Conservation (phyloP, 1,139 yeast genomes). For the Saccharomyces hybrid region DNA sequence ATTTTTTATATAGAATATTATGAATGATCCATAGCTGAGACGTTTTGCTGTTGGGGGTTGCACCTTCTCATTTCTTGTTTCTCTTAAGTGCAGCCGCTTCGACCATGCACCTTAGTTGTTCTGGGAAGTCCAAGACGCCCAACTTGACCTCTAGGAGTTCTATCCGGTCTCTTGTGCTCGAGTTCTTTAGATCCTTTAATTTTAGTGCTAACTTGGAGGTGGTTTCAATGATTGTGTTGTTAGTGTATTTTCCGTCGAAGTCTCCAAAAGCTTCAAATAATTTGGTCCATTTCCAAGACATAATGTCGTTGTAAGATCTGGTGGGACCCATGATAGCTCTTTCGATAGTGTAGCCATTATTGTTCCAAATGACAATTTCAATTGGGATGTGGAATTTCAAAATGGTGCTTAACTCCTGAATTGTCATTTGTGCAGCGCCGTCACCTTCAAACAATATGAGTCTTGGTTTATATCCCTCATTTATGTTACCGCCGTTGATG, state of each 20-base stretch:
- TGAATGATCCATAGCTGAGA: neutral
- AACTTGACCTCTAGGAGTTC: conserved; percentile 62
- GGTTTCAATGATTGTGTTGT: conserved; percentile 11
- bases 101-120: conserved; percentile 23
- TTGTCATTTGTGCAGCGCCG: conserved; percentile 87
- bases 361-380: conserved; percentile 63
- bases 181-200: conserved; percentile 15
- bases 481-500: conserved; percentile 15
- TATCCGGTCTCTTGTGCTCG: conserved; percentile 35
- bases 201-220: conserved; percentile 13
- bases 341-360: conserved; percentile 82
- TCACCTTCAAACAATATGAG: conserved; percentile 75
- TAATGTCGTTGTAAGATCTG: conserved; percentile 70
- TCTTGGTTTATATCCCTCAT: conserved; percentile 40
- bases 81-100: conserved; percentile 11
- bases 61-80: conserved; percentile 2
- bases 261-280: conserved; percentile 67
- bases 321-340: conserved; percentile 73
- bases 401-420: conserved; percentile 69
- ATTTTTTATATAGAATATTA: neutral
- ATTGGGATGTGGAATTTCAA: conserved; percentile 54
- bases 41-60: neutral
- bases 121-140: conserved; percentile 63
- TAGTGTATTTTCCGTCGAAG: conserved; percentile 14
- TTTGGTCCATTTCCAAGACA: conserved; percentile 75